These are phyloP conservation scores for Cyclotella cryptica DNA, from an alignment of 108 stramenopile genomes.

Conservation along the genomic window DNA sequence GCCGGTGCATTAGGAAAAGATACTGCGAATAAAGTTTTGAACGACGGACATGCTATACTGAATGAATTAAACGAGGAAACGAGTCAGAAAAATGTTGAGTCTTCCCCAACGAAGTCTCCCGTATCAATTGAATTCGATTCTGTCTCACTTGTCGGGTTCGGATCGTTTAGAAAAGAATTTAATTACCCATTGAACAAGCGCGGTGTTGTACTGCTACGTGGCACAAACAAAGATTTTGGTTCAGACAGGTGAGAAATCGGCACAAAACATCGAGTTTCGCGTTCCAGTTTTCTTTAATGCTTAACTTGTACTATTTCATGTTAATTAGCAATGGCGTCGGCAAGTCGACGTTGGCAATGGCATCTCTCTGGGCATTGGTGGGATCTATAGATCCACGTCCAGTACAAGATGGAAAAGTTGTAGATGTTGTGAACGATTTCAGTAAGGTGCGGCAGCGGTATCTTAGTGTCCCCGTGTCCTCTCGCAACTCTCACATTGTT, in stretches of 20 bases:
- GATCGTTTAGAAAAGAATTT: constrained; percentile 63
- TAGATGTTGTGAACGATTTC: constrained; percentile 74
- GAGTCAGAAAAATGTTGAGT: constrained; percentile 5
- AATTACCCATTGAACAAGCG: constrained; percentile 70
- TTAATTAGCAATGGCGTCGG: constrained; percentile 74
- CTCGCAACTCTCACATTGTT: not conserved
- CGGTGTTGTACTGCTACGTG: constrained; percentile 77
- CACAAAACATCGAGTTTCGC: not conserved
- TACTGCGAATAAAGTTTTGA: constrained; percentile 44
- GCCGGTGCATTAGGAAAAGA: constrained; percentile 37
- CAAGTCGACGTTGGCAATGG: constrained; percentile 82
- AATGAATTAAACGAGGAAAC: constrained; percentile 47
- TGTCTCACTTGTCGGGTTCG: constrained; percentile 72
- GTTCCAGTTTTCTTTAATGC: not conserved
- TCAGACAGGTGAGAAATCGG: constrained; percentile 64
- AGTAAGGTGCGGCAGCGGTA: constrained; percentile 41
- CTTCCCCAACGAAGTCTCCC: constrained; percentile 10
- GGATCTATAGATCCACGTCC: constrained; percentile 80
- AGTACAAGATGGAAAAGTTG: constrained; percentile 69
- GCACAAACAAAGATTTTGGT: constrained; percentile 77
- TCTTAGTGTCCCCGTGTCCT: not conserved
- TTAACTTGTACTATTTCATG: not conserved
- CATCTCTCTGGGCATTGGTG: constrained; percentile 79
- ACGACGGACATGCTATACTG: constrained; percentile 59
- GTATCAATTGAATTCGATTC: constrained; percentile 59